A percentile compares a stretch with the other conserved stretches of the same genome.
These are phyloP conservation scores for Ogataea allantospora DNA, from an alignment of 805 yeast genomes.

Conservation along the genomic window DNA sequence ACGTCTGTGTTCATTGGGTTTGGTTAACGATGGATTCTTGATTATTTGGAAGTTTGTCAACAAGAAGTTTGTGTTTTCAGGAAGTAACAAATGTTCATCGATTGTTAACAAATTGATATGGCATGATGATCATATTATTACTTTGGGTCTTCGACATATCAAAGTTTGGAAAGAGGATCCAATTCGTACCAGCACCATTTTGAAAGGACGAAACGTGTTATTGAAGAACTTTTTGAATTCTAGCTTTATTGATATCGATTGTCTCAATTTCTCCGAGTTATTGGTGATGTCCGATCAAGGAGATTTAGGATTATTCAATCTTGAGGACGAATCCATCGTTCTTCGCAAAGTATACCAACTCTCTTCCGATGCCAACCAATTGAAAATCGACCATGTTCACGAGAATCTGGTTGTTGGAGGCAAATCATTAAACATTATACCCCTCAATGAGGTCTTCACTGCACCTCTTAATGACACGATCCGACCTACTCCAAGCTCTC, in stretches of 20 bases:
- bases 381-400: slow-evolving; percentile 21
- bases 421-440: slow-evolving; percentile 10
- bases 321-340: slow-evolving; percentile 24
- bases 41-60: slow-evolving; percentile 53
- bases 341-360: slow-evolving; percentile 24
- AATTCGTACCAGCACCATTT: slow-evolving; percentile 15
- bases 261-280: slow-evolving; percentile 37
- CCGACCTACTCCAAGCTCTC: slow-evolving; percentile 28
- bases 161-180: slow-evolving; percentile 53
- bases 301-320: slow-evolving; percentile 34
- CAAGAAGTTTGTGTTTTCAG: slow-evolving; percentile 34
- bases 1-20: slow-evolving; percentile 58
- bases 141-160: slow-evolving; percentile 60
- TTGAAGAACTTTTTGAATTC: slow-evolving; percentile 48
- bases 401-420: slow-evolving; percentile 23
- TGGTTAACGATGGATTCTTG: slow-evolving; percentile 66
- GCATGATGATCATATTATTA: slow-evolving; percentile 47
- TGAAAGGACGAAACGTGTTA: slow-evolving; percentile 60
- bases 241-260: slow-evolving; percentile 45
- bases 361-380: slow-evolving; percentile 20
- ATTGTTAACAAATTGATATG: slow-evolving; percentile 55
- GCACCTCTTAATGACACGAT: slow-evolving; percentile 11
- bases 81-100: slow-evolving; percentile 64
- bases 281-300: slow-evolving; percentile 35
- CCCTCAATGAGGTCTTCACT: slow-evolving; percentile 19